Base-by-base conservation (phyloP, 2,329 filamentous ascomycete species). In the Pezicula rhizophila region DNA sequence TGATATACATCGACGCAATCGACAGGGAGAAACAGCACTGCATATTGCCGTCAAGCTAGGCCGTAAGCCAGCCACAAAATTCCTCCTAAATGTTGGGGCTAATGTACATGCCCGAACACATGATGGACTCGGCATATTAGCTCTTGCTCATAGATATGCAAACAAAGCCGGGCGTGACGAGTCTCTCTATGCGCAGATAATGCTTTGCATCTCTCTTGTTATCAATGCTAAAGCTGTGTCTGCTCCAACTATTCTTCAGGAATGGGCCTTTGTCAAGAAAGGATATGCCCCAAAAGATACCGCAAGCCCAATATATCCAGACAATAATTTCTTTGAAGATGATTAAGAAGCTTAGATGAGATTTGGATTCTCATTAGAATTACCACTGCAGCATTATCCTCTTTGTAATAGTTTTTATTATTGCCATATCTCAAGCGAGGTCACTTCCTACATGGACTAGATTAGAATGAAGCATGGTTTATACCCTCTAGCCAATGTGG, bases 21-120 rank as follows among this genome's bases (percentile, higher is more conserved):
- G 42, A 10, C 28, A 47, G 5, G 52, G 53, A 6, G 49, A 56
- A 28, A 57, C 55, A 11, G 31, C 48, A n/a, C 48, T 57, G n/a
- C 53, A 57, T 41, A 20, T 54, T 17, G 55, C 55, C 7, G 46
- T 54, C 6, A 43, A 49, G 15, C 44, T 51, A 42, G 55, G 55
- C 11, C 46, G 52, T 12, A 43, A 44, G 20, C 26, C 37, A 11
- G 49, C 45, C n/a, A 46, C 46, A 11, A 48, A 45, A 37, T 26
- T 48, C 11, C 40, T 51, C 5, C n/a, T 51, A 7, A 20, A 28
- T 3, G 15, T 18, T 23, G 34, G 26, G 5, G 46, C 49, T 25
- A 51, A 51, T 31, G 33, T 51, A 6, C 45, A 51, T 17, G 49
- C 42, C 11, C 45, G 49, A 8, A 25, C 26, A n/a, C 20, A 12